phyloP scores from a whole-genome alignment of 768 basidiomycete genomes.

The Tylopilus sp. region DNA sequence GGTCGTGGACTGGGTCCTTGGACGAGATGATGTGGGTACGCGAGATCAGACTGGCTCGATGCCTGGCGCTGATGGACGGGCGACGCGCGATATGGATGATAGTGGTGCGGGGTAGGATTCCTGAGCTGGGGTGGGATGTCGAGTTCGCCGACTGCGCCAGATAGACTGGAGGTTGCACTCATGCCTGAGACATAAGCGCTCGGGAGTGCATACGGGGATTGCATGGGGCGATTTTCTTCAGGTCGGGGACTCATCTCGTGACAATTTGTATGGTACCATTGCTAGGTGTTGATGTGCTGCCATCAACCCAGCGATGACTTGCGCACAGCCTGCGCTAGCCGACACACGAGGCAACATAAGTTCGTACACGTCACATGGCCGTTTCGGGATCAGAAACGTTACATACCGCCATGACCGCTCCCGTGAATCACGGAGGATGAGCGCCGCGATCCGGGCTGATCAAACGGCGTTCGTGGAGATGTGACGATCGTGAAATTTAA shows the following conservation, averaged over 20 bases:
- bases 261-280: slow-evolving; percentile 29
- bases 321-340: slow-evolving; percentile 27
- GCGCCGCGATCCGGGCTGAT: slow-evolving; percentile 25
- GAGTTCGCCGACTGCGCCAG: slow-evolving; percentile 61
- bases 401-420: slow-evolving; percentile 16
- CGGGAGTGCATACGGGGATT: slow-evolving; percentile 30
- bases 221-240: slow-evolving; percentile 34
- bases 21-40: slow-evolving; percentile 15
- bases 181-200: slow-evolving; percentile 42
- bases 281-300: slow-evolving; percentile 8
- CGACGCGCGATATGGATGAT: slow-evolving; percentile 24
- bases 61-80: slow-evolving; percentile 24
- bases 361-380: slow-evolving; percentile 29
- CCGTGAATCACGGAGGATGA: slow-evolving; percentile 25
- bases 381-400: slow-evolving; percentile 30
- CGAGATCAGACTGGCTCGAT: slow-evolving; percentile 20
- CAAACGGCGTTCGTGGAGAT: slow-evolving; percentile 22
- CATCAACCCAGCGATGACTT: slow-evolving; percentile 29
- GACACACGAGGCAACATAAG: slow-evolving; percentile 28
- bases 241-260: slow-evolving; percentile 33
- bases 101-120: slow-evolving; percentile 29
- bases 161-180: slow-evolving; percentile 46
- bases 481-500: slow-evolving; percentile 19
- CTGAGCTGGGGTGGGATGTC: slow-evolving; percentile 36
- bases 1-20: slow-evolving; percentile 18